Evolutionary conservation across 2,329 filamentous ascomycete genomes (phyloP).

Genomic region (Colletotrichum lupini): DNA sequence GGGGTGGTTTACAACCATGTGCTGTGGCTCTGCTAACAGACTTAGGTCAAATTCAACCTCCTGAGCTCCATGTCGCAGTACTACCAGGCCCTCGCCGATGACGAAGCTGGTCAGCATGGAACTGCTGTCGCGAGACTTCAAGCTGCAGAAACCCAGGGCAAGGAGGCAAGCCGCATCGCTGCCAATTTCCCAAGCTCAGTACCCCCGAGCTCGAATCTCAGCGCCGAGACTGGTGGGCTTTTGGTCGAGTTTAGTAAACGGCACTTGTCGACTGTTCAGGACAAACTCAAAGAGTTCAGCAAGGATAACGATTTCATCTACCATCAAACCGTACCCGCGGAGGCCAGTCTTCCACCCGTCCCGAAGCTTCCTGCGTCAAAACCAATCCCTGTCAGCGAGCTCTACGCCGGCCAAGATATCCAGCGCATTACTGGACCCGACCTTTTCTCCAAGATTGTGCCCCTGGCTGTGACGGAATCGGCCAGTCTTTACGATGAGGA

Average conservation of each 20-base stretch:
- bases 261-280: conserved; percentile 82
- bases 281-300: conserved; percentile 78
- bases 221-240: conserved; percentile 78
- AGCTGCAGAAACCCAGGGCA: conserved; percentile 80
- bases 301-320: conserved; percentile 99
- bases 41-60: conserved; percentile 80
- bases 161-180: conserved; percentile 81
- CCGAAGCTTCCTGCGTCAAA: conserved; percentile 95
- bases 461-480: conserved; percentile 94
- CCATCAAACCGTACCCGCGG: conserved; percentile 88
- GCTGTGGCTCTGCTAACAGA: conserved; percentile 28
- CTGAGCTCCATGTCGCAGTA: conserved; percentile 91
- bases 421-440: conserved; percentile 97
- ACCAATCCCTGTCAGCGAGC: conserved; percentile 94
- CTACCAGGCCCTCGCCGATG: conserved; percentile 91
- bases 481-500: conserved; percentile 98
- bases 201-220: conserved; percentile 84
- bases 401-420: conserved; percentile 97
- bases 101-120: conserved; percentile 88
- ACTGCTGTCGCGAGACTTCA: conserved; percentile 85
- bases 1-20: not conserved
- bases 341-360: conserved; percentile 83
- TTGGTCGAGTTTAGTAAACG: conserved; percentile 87
- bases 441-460: conserved; percentile 96
- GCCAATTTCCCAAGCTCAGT: conserved; percentile 84